Conservation (phyloP, 1,139 yeast genomes). For the Nakaseomyces uthaithaninus region DNA sequence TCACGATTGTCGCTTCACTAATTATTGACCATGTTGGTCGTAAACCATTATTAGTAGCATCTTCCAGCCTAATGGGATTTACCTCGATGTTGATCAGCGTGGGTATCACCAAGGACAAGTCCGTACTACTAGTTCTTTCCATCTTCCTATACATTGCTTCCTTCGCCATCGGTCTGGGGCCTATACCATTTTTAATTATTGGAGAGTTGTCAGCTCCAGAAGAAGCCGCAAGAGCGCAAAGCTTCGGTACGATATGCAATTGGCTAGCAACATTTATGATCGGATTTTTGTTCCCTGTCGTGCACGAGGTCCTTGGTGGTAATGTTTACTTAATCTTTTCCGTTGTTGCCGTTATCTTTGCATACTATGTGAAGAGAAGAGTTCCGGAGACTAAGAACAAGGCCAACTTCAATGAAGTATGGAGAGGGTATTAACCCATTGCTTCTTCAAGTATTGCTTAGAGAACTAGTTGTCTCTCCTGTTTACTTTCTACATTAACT, state of each 20-base stretch:
- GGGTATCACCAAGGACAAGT: conserved; percentile 48
- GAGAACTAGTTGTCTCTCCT: too few relatives aligned
- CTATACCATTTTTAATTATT: conserved; percentile 85
- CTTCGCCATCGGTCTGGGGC: conserved; percentile 89
- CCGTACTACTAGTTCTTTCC: conserved; percentile 53
- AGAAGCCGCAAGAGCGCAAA: conserved; percentile 82
- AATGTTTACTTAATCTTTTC: conserved; percentile 74
- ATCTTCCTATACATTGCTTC: conserved; percentile 69
- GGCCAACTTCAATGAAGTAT: conserved; percentile 20
- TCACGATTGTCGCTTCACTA: conserved; percentile 66
- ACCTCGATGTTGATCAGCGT: conserved; percentile 56
- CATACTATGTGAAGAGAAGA: conserved; percentile 38
- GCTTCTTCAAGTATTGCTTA: too few relatives aligned
- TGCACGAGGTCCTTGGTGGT: conserved; percentile 61
- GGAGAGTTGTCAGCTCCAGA: conserved; percentile 77
- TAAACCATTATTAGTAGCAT: conserved; percentile 56
- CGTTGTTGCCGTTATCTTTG: conserved; percentile 43
- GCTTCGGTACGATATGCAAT: conserved; percentile 84
- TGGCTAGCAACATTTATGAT: conserved; percentile 84
- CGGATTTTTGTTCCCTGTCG: conserved; percentile 72
- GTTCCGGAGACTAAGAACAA: conserved; percentile 81
- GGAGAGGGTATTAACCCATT: conserved; percentile 16
- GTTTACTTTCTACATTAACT: too few relatives aligned
- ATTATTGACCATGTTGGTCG: conserved; percentile 71
- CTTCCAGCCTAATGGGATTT: conserved; percentile 63